Percentiles rank a stretch among this genome's conserved stretches.
phyloP scores from a whole-genome alignment of 768 basidiomycete genomes.

The Collybiopsis confluens region DNA sequence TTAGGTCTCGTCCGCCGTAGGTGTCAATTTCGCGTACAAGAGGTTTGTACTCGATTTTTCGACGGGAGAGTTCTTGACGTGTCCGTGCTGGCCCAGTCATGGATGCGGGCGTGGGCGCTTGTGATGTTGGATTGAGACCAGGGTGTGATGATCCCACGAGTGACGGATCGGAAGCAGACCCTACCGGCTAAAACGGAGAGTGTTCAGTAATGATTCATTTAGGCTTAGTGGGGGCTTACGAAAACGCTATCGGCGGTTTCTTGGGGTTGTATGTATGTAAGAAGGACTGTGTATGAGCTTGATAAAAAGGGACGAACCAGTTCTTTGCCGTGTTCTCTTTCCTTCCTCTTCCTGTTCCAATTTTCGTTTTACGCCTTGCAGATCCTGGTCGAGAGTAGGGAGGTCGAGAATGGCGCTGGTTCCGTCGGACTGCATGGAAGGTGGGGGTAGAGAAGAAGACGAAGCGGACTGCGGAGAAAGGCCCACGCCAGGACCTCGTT shows the following conservation, averaged over 20 bases:
- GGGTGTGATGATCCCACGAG: conserved; percentile 6
- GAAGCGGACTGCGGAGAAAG: conserved; percentile 3
- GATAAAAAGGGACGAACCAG: conserved; percentile 42
- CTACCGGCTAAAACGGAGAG: conserved; percentile 7
- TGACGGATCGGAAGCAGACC: conserved; percentile 4
- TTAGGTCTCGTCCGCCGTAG: conserved; percentile 78
- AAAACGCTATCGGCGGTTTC: conserved; percentile 44
- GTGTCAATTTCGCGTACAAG: conserved; percentile 71
- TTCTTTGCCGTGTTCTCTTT: conserved; percentile 72
- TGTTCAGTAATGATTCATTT: conserved; percentile 8
- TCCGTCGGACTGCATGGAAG: conserved; percentile 5
- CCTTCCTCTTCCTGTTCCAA: conserved; percentile 63
- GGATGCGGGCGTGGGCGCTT: conserved; percentile 10
- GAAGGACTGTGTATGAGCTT: conserved; percentile 13
- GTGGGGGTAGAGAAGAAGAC: conserved; percentile 2
- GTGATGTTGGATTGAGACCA: conserved; percentile 20
- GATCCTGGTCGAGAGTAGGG: conserved; percentile 49
- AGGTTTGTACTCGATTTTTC: conserved; percentile 88
- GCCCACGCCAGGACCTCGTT: conserved; percentile 7
- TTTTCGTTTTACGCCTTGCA: conserved; percentile 70
- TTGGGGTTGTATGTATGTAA: conserved; percentile 20
- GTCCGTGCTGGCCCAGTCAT: conserved; percentile 30
- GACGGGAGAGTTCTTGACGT: conserved; percentile 53
- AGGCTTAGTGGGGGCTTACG: conserved; percentile 29
- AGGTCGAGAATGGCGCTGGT: background rate